Evolutionary conservation across 176 grass and related monocot genomes (phyloP).

Genomic region (Musa itinerans): DNA sequence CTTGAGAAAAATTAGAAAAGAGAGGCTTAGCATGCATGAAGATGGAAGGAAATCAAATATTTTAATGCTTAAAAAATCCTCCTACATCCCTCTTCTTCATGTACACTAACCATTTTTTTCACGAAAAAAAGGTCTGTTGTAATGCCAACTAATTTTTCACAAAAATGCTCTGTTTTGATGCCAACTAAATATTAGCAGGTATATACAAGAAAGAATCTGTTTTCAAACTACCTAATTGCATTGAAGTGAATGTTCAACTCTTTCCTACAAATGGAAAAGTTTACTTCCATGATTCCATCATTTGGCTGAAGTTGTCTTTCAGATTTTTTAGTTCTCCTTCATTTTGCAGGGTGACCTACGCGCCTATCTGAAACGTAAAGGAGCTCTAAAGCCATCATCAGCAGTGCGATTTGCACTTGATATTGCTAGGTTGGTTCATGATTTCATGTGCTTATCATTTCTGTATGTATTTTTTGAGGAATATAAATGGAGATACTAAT

Average conservation of each 20-base stretch:
- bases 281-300: neutral
- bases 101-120: too few relatives aligned
- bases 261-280: neutral
- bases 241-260: neutral
- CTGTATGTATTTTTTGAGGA: neutral
- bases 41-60: neutral
- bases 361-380: slow-evolving; percentile 52
- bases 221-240: neutral
- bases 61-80: too few relatives aligned
- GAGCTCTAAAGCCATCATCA: slow-evolving; percentile 48
- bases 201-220: neutral
- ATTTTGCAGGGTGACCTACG: slow-evolving; percentile 67
- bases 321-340: slow-evolving; percentile 4
- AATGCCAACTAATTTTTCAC: too few relatives aligned
- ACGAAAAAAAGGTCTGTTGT: too few relatives aligned
- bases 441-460: slow-evolving; percentile 12
- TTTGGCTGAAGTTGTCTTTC: neutral
- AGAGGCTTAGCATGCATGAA: neutral
- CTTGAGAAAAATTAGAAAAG: neutral
- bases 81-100: too few relatives aligned
- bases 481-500: neutral
- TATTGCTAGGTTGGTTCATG: slow-evolving; percentile 71
- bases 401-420: slow-evolving; percentile 95
- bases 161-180: neutral
- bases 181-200: neutral